Percentiles rank a stretch among this genome's conserved stretches.
Evolutionary conservation across 1,284 basidiomycete genomes (phyloP).

Genomic region (Trichosporon ovoides): DNA sequence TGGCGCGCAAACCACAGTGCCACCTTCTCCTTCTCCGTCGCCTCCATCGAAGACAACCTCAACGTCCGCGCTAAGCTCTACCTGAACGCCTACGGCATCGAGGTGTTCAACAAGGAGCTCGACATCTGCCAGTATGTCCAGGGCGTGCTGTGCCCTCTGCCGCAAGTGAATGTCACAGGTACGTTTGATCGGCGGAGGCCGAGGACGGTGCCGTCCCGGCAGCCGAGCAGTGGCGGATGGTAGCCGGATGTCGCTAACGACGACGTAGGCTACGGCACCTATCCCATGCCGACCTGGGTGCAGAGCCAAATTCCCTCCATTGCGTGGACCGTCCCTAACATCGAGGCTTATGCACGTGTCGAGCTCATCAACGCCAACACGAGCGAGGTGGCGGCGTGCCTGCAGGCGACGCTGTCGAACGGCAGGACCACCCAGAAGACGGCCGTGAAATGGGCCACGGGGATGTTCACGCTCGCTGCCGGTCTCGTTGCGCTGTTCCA

Average conservation of each 20-base stretch:
- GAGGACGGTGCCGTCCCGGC: too few species aligned
- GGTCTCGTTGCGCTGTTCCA: conserved; percentile 64
- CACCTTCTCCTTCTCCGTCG: conserved; percentile 39
- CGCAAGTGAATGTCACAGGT: conserved; percentile 77
- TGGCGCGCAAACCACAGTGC: conserved; percentile 24
- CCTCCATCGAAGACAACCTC: conserved; percentile 57
- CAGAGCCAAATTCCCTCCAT: conserved; percentile 63
- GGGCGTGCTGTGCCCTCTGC: conserved; percentile 80
- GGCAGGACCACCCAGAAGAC: conserved; percentile 74
- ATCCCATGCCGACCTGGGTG: conserved; percentile 60
- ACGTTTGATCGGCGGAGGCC: conserved; percentile 19
- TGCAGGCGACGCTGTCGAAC: conserved; percentile 86
- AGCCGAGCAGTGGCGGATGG: background rate
- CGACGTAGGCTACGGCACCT: conserved; percentile 57
- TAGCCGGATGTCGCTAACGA: background rate
- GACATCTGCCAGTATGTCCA: conserved; percentile 64
- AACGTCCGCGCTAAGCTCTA: conserved; percentile 72
- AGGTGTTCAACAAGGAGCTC: conserved; percentile 68
- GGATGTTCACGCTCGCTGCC: conserved; percentile 63
- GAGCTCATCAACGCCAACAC: conserved; percentile 65
- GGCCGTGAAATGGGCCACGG: conserved; percentile 72
- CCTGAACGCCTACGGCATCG: conserved; percentile 74
- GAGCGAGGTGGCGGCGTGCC: conserved; percentile 71
- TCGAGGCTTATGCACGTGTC: conserved; percentile 83
- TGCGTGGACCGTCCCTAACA: conserved; percentile 80